Conservation (phyloP, 441 rosid genomes). For the Aquilaria agallochum region DNA sequence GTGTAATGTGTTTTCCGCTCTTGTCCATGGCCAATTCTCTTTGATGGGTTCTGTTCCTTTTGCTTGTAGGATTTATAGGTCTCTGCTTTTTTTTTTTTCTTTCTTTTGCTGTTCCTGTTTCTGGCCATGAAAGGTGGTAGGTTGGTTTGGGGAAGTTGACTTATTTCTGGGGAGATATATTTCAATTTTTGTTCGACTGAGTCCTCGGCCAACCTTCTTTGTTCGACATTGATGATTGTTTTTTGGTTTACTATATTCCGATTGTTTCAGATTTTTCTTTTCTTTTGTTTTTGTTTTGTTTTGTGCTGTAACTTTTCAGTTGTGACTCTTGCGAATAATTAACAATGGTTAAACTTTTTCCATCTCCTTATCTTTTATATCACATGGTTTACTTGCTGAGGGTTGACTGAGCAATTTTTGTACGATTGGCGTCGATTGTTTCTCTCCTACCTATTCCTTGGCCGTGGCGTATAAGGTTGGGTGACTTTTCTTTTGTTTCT, state of each 20-base stretch:
- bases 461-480: too few species aligned
- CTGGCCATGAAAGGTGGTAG: constrained; percentile 66
- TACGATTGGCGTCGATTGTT: too few species aligned
- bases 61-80: constrained; percentile 15
- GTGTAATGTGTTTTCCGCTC: too few species aligned
- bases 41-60: constrained; percentile 1
- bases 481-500: too few species aligned
- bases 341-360: too few species aligned
- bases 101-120: constrained; percentile 8
- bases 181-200: constrained; percentile 17
- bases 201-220: constrained; percentile 19
- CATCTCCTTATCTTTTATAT: too few species aligned
- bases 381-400: too few species aligned
- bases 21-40: background rate
- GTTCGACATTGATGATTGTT: constrained; percentile 15
- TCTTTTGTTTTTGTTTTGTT: background rate
- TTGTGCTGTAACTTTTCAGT: background rate
- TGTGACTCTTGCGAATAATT: background rate
- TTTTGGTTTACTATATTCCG: constrained; percentile 15
- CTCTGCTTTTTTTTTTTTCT: background rate
- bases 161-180: constrained; percentile 23
- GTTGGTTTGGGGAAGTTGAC: constrained; percentile 65
- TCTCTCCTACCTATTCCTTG: too few species aligned
- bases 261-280: constrained; percentile 17
- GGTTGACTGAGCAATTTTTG: too few species aligned